These are phyloP conservation scores for Acacia melanoxylon DNA, from an alignment of 306 rosid genomes.

Conservation along the genomic window DNA sequence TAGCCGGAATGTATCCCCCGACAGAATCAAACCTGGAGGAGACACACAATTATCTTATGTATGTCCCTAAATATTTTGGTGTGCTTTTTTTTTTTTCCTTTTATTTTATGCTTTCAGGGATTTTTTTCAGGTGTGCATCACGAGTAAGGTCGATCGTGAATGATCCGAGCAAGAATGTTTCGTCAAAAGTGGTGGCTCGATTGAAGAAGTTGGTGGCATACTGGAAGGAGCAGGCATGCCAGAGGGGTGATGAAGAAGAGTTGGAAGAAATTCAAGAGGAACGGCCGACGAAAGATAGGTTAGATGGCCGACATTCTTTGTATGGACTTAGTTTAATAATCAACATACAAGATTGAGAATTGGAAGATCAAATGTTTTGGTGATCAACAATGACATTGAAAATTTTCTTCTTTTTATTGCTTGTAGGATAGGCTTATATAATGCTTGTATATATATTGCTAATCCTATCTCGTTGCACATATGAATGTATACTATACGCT, in stretches of 20 bases:
- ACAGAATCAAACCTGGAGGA: slow-evolving; percentile 86
- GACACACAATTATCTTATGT: slow-evolving; percentile 86
- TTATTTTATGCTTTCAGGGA: not conserved
- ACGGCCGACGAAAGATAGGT: slow-evolving; percentile 55
- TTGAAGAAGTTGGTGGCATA: slow-evolving; percentile 71
- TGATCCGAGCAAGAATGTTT: slow-evolving; percentile 84
- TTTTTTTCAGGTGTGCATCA: slow-evolving; percentile 71
- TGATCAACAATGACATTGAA: not conserved
- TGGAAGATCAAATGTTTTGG: not conserved
- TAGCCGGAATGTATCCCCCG: slow-evolving; percentile 64
- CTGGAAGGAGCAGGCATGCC: slow-evolving; percentile 97
- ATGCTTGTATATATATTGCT: slow-evolving; percentile 19
- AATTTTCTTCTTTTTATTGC: not conserved
- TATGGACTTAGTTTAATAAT: slow-evolving; percentile 1
- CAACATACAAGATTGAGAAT: not conserved
- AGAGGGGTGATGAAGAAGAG: slow-evolving; percentile 77
- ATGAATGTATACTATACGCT: not conserved
- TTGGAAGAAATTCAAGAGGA: slow-evolving; percentile 81
- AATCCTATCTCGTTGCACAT: not conserved
- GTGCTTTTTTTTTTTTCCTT: not conserved
- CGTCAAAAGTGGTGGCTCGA: slow-evolving; percentile 81
- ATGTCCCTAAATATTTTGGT: slow-evolving; percentile 35
- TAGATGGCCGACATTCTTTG: slow-evolving; percentile 72
- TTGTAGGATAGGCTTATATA: slow-evolving; percentile 17
- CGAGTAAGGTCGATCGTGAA: slow-evolving; percentile 89